Conservation (phyloP, 345 rosid species). For the Melaleuca alternifolia region DNA sequence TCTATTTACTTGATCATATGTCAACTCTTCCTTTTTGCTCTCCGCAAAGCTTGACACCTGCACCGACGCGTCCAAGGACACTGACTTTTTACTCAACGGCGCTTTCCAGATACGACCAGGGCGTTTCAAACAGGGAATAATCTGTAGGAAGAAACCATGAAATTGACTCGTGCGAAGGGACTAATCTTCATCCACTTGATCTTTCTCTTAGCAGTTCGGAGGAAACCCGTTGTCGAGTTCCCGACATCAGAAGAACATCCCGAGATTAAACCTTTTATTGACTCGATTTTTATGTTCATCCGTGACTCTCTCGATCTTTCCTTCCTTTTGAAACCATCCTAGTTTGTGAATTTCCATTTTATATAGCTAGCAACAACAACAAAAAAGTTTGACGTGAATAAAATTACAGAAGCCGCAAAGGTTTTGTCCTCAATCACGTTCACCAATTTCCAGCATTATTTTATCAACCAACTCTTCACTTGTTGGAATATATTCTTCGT, state of each 20-base stretch:
- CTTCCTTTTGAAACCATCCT: not conserved
- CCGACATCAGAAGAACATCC: not conserved
- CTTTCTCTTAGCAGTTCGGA: not conserved
- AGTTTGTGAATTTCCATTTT: too few relatives aligned
- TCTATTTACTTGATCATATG: not conserved
- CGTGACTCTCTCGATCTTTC: not conserved
- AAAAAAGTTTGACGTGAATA: not conserved
- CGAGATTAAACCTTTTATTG: not conserved
- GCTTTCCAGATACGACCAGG: not conserved
- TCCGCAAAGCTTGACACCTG: too few relatives aligned
- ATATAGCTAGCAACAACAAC: too few relatives aligned
- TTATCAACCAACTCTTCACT: not conserved
- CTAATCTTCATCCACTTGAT: not conserved
- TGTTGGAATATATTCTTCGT: not conserved
- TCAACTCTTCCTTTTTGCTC: not conserved
- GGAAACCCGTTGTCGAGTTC: not conserved
- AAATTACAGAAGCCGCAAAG: not conserved
- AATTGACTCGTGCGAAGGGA: not conserved
- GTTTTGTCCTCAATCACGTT: not conserved
- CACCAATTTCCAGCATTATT: not conserved
- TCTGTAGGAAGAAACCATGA: not conserved
- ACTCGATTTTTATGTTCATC: not conserved
- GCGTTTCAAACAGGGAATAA: not conserved
- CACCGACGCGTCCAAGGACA: too few relatives aligned
- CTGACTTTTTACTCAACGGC: too few relatives aligned